Base-by-base conservation (phyloP, 2,329 filamentous ascomycete species). In the Plectosphaerella plurivora region DNA sequence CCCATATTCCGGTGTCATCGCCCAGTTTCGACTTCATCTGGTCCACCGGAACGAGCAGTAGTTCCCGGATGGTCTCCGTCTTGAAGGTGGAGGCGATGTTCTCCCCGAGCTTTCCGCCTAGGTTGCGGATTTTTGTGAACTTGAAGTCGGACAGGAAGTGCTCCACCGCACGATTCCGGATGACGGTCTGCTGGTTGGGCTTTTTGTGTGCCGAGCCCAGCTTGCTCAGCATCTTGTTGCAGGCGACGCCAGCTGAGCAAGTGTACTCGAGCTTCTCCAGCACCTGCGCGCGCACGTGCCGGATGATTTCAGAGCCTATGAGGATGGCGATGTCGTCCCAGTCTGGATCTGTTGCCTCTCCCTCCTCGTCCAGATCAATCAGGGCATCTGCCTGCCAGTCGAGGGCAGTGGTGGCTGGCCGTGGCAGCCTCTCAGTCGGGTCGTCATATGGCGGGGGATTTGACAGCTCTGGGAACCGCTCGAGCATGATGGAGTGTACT, bases 181-280 rank as follows among this genome's bases (percentile, higher is more conserved):
- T 85, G n/a, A 97, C 83, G 0, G 93, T 97, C 71, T 99, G 94
- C 60, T 88, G 83, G 64, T 97, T 94, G 35, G 94, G 94, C 68
- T 99, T 99, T 72, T 91, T 92, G 73, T 92, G 85, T 7, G 83
- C 91, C 22, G 91, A 96, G 28, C 93, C 94, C 52, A 99, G 75
- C 73, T 99, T 99, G 56, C 92, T 91, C 55, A 99, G 77, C 82
- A 97, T 91, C 72, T 97, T 99, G 74, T 97, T 99, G 58, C 82
- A 82, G 28, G 91, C 88, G 57, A 99, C 77, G 7, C 94, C 94
- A 1, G 84, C 93, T 7, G 93, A 96, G 70, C 92, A 97, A 4
- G 93, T 97, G 66, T 97, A 99, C 51, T 84, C 82, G 50, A 97
- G 73, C 57, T 80, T 77, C 45, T 87, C 78, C 59, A 79, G 83